phyloP scores from a whole-genome alignment of 2,329 filamentous ascomycete genomes.

The Venturia asperata region DNA sequence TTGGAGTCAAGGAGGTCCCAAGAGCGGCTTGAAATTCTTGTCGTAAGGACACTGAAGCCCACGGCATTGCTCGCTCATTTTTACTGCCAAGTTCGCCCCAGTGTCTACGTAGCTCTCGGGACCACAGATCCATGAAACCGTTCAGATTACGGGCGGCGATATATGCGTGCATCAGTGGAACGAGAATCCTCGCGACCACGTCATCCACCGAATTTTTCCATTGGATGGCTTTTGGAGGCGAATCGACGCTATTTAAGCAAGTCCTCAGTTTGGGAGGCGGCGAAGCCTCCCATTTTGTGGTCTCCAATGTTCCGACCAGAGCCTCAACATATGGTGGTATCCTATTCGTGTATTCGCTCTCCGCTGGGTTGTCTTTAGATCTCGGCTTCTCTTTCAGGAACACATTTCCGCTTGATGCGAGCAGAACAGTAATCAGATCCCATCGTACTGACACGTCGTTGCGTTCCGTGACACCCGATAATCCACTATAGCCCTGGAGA shows the following conservation, averaged over 20 bases:
- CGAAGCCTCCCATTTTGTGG: background rate
- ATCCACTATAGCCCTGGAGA: slow-evolving; percentile 11
- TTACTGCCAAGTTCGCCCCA: slow-evolving; percentile 8
- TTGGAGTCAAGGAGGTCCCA: slow-evolving; percentile 5
- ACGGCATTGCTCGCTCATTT: background rate
- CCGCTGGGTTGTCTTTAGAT: background rate
- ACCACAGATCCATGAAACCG: slow-evolving; percentile 16
- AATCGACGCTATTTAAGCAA: background rate
- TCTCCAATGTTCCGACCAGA: background rate
- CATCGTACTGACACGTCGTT: slow-evolving; percentile 29
- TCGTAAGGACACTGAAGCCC: background rate
- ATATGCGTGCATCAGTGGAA: slow-evolving; percentile 15
- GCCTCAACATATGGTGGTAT: slow-evolving; percentile 17
- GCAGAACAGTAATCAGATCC: slow-evolving; percentile 37
- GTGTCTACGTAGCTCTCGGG: slow-evolving; percentile 8
- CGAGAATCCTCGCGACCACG: background rate
- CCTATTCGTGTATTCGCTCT: slow-evolving; percentile 7
- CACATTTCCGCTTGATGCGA: slow-evolving; percentile 41
- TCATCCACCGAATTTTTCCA: background rate
- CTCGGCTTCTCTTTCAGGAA: slow-evolving; percentile 30
- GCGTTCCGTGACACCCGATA: slow-evolving; percentile 13
- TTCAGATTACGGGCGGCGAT: slow-evolving; percentile 7
- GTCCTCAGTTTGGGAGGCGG: too few species aligned
- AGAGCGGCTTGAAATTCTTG: slow-evolving; percentile 8
- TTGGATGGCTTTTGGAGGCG: background rate